These are phyloP conservation scores for Populus simonii DNA, from an alignment of 345 rosid species.

Conservation along the genomic window DNA sequence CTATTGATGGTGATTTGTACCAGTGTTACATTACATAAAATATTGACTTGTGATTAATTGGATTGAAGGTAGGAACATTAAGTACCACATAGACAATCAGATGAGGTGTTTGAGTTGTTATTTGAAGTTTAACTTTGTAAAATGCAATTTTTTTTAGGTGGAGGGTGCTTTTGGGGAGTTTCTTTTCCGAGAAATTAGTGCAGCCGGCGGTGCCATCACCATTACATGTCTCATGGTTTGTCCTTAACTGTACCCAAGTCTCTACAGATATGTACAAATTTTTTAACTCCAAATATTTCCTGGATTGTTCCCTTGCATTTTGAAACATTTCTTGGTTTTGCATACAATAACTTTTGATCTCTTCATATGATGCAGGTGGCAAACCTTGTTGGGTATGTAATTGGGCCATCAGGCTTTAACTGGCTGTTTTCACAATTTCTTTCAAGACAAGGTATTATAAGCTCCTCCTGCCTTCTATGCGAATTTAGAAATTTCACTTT, in stretches of 20 bases:
- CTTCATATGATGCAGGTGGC: slow-evolving; percentile 55
- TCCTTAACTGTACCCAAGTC: not conserved
- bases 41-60: too few species aligned
- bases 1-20: too few species aligned
- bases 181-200: slow-evolving; percentile 63
- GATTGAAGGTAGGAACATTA: too few species aligned
- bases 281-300: too few species aligned
- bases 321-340: not conserved
- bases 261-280: too few species aligned
- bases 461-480: not conserved
- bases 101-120: not conserved
- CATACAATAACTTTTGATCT: not conserved
- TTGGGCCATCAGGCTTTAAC: slow-evolving; percentile 77
- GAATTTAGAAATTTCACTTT: not conserved
- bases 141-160: slow-evolving; percentile 40
- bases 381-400: slow-evolving; percentile 88
- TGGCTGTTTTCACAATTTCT: slow-evolving; percentile 70
- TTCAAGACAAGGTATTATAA: slow-evolving; percentile 52
- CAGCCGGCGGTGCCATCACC: slow-evolving; percentile 77
- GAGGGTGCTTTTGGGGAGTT: slow-evolving; percentile 56
- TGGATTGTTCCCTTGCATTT: too few species aligned
- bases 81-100: too few species aligned
- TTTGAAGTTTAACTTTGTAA: slow-evolving; percentile 9
- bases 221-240: slow-evolving; percentile 90
- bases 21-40: too few species aligned